These are phyloP conservation scores for Periconia sp. DNA, from an alignment of 2,329 filamentous ascomycete genomes.

Conservation along the genomic window DNA sequence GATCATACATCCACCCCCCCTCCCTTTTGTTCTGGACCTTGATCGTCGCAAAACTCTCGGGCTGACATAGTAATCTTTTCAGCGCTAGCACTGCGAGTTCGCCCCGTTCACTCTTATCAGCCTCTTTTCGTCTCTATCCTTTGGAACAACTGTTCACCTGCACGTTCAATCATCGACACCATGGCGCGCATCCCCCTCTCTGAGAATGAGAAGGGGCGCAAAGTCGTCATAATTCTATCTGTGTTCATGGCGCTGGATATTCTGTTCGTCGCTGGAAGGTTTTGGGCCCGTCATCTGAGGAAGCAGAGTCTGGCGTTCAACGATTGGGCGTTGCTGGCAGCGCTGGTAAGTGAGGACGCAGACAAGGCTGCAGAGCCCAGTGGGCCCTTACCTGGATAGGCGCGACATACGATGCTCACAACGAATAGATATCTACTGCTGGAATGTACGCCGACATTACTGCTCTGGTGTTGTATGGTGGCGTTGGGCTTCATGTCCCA, in stretches of 20 bases:
- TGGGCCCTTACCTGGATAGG: not conserved
- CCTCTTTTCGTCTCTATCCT: too few species aligned
- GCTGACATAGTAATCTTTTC: too few species aligned
- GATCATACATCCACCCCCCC: too few species aligned
- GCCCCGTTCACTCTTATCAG: too few species aligned
- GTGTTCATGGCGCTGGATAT: conserved; percentile 7
- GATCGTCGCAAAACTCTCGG: too few species aligned
- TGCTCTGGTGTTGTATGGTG: conserved; percentile 1
- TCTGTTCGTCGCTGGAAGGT: conserved; percentile 1
- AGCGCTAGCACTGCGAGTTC: too few species aligned
- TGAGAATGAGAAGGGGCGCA: conserved; percentile 1
- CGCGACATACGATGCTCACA: too few species aligned
- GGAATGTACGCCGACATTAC: not conserved
- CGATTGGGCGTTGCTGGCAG: conserved; percentile 6
- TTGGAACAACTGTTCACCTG: not conserved
- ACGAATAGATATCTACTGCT: too few species aligned
- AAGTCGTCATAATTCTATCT: conserved; percentile 5
- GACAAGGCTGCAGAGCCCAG: not conserved
- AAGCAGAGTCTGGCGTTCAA: conserved; percentile 3
- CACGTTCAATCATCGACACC: not conserved
- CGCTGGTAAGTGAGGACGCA: conserved; percentile 1
- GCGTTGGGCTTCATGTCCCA: conserved; percentile 6
- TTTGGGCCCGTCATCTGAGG: conserved; percentile 4
- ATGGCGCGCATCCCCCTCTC: not conserved
- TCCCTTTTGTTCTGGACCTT: too few species aligned